These are phyloP conservation scores for Claviceps maximensis DNA, from an alignment of 2,329 filamentous ascomycete species.

Conservation along the genomic window DNA sequence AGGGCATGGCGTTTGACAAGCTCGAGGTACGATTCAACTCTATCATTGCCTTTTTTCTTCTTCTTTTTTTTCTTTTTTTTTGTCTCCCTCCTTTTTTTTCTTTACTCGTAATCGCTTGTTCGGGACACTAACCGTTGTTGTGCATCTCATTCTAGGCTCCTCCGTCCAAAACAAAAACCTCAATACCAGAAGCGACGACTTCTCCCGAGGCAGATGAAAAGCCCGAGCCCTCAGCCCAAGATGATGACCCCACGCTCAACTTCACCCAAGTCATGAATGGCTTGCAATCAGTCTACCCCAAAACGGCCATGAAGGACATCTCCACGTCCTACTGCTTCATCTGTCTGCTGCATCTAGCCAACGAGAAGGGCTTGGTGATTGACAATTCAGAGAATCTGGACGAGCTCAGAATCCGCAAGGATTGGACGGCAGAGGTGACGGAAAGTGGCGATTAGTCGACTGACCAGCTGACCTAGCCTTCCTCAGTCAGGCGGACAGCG, in stretches of 20 bases:
- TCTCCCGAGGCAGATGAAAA: constrained; percentile 19
- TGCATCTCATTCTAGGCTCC: constrained; percentile 7
- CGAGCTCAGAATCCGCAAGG: constrained; percentile 48
- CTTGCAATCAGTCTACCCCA: constrained; percentile 73
- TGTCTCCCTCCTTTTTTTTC: not conserved
- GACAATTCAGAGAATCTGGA: constrained; percentile 45
- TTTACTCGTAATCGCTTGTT: not conserved
- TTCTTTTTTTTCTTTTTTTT: not conserved
- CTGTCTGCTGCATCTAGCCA: constrained; percentile 77
- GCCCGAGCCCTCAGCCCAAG: constrained; percentile 14
- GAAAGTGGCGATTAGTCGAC: constrained; percentile 25
- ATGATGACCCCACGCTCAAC: constrained; percentile 47
- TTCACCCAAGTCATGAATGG: constrained; percentile 91
- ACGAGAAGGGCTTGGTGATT: constrained; percentile 79
- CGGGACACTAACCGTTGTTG: not conserved
- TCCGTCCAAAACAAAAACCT: not conserved
- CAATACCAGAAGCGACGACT: constrained; percentile 3
- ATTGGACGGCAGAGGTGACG: constrained; percentile 45
- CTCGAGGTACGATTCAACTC: constrained; percentile 36
- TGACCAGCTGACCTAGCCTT: no score
- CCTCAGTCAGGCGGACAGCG: no score
- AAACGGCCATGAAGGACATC: constrained; percentile 80
- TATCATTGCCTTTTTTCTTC: not conserved
- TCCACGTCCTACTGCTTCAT: constrained; percentile 93
- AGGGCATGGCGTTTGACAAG: constrained; percentile 45